Evolutionary conservation across 2,329 filamentous ascomycete species (phyloP).

Genomic region (Botryotinia calthae): DNA sequence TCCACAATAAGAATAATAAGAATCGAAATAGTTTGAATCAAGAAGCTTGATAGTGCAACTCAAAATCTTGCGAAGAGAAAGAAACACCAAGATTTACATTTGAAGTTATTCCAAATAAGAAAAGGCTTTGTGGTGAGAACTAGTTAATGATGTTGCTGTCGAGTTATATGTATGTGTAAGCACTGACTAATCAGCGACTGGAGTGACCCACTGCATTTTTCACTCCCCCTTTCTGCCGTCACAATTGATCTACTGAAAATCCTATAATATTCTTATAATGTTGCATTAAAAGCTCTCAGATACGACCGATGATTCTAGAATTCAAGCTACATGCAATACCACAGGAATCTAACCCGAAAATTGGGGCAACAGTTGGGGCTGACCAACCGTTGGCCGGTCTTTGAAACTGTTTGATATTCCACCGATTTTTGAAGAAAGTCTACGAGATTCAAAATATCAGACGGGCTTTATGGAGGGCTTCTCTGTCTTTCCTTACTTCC

Average conservation of each 20-base stretch:
- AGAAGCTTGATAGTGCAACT: not conserved
- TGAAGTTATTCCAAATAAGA: not conserved
- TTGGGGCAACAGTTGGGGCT: not conserved
- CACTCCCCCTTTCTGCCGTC: not conserved
- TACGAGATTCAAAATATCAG: not conserved
- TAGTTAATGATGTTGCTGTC: not conserved
- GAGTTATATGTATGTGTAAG: not conserved
- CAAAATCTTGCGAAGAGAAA: not conserved
- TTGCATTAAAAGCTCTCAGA: too few species aligned
- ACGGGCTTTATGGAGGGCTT: not conserved
- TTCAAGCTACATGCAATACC: not conserved
- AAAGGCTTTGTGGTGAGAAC: not conserved
- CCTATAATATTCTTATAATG: not conserved
- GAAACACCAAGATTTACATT: not conserved
- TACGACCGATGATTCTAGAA: rapidly evolving
- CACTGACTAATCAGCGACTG: not conserved
- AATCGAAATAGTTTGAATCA: not conserved
- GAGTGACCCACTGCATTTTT: not conserved
- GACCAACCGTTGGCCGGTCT: not conserved
- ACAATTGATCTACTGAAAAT: not conserved
- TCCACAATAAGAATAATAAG: rapidly evolving
- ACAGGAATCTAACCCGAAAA: not conserved
- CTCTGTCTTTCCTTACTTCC: rapidly evolving
- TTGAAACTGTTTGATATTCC: not conserved
- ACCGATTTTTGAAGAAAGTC: not conserved